Conservation (phyloP, 2,329 filamentous ascomycete species). For the Cladophialophora exuberans region DNA sequence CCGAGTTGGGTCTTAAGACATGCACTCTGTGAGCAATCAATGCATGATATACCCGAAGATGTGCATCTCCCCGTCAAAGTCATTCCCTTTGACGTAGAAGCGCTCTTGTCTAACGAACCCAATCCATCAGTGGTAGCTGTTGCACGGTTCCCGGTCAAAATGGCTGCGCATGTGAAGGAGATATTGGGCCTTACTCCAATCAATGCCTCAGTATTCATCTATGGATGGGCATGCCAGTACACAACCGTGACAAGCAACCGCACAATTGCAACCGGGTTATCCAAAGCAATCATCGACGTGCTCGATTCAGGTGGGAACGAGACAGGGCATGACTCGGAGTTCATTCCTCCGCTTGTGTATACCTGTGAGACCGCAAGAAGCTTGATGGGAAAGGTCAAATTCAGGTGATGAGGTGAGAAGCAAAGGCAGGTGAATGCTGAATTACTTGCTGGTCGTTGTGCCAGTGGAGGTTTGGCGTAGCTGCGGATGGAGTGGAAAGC, state of each 20-base stretch:
- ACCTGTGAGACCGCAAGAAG: conserved; percentile 67
- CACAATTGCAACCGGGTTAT: conserved; percentile 68
- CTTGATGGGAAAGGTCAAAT: conserved; percentile 68
- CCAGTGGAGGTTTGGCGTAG: neutral
- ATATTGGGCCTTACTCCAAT: conserved; percentile 57
- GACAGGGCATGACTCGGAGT: conserved; percentile 52
- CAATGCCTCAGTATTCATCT: conserved; percentile 71
- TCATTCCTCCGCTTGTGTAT: conserved; percentile 66
- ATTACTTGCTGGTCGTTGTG: neutral
- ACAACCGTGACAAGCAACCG: conserved; percentile 75
- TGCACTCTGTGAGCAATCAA: conserved; percentile 16
- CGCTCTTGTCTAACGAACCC: neutral
- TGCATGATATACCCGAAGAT: conserved; percentile 54
- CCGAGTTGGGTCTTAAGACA: conserved; percentile 54
- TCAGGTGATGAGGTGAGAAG: conserved; percentile 33
- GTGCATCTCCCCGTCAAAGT: conserved; percentile 65
- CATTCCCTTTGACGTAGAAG: conserved; percentile 51
- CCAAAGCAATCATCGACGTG: conserved; percentile 39
- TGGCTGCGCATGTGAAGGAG: conserved; percentile 4
- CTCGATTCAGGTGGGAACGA: conserved; percentile 26
- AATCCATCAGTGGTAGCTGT: neutral
- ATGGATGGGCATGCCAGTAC: conserved; percentile 66
- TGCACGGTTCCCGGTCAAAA: conserved; percentile 9
- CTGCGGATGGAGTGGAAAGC: neutral
- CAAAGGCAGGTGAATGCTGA: conserved; percentile 17